These are phyloP conservation scores for Aspergillus sp. DNA, from an alignment of 2,329 filamentous ascomycete species.

Conservation along the genomic window DNA sequence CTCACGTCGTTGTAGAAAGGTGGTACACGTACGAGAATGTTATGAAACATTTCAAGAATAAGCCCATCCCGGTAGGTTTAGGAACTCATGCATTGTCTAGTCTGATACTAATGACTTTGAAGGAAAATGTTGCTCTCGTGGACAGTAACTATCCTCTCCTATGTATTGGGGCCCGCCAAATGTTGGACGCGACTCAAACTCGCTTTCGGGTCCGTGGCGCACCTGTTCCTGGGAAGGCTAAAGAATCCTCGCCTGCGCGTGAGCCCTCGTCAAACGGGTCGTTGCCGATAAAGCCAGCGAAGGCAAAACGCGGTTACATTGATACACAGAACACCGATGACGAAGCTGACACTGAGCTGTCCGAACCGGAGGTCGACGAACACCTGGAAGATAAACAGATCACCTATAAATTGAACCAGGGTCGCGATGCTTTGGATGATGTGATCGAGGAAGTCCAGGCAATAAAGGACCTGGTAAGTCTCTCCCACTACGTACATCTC, in stretches of 20 bases:
- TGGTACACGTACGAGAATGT: constrained; percentile 65
- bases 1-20: constrained; percentile 79
- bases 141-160: constrained; percentile 70
- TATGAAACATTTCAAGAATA: constrained; percentile 48
- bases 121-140: constrained; percentile 54
- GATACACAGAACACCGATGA: constrained; percentile 16
- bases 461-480: constrained; percentile 57
- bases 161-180: constrained; percentile 60
- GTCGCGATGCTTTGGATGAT: constrained; percentile 61
- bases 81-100: background rate
- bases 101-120: constrained; percentile 17
- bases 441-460: constrained; percentile 65
- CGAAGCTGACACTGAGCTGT: background rate
- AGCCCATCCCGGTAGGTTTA: constrained; percentile 49
- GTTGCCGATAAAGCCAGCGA: constrained; percentile 33
- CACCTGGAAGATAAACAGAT: background rate
- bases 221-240: constrained; percentile 14
- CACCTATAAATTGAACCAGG: constrained; percentile 13
- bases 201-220: constrained; percentile 48
- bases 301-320: constrained; percentile 16
- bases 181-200: constrained; percentile 61
- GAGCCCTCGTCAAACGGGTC: constrained; percentile 17
- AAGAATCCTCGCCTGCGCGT: constrained; percentile 14
- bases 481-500: background rate
- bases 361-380: background rate